A percentile compares a stretch with the other conserved stretches of the same genome.
These are phyloP conservation scores for Aspergillus phoenicis DNA, from an alignment of 2,329 filamentous ascomycete genomes.

Conservation along the genomic window DNA sequence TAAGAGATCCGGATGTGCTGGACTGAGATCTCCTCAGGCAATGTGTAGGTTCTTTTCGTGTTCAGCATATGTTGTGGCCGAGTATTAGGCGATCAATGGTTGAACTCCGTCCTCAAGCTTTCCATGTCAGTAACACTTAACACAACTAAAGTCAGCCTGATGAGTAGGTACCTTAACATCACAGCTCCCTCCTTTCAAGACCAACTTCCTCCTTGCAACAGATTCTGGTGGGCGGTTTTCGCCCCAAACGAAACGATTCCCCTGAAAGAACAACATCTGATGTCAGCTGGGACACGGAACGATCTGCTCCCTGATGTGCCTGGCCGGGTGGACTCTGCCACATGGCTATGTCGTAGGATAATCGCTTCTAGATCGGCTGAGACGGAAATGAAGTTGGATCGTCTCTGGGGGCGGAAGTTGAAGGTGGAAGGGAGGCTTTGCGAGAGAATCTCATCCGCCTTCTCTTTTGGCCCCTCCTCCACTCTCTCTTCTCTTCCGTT, in stretches of 20 bases:
- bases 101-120: neutral
- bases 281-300: neutral
- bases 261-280: slow-evolving; percentile 4
- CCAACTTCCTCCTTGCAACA: neutral
- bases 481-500: neutral
- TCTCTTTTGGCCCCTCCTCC: neutral
- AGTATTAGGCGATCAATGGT: neutral
- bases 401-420: slow-evolving; percentile 9
- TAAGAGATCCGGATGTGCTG: neutral
- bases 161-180: neutral
- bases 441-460: neutral
- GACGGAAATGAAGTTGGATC: slow-evolving; percentile 1
- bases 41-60: neutral
- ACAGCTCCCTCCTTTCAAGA: neutral
- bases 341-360: neutral
- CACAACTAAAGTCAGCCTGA: neutral
- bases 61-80: neutral
- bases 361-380: neutral
- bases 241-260: neutral
- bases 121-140: neutral
- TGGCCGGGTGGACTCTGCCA: neutral
- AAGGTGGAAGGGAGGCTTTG: neutral
- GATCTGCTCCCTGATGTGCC: neutral
- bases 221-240: neutral
- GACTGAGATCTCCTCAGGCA: neutral